A percentile compares a stretch with the other conserved stretches of the same genome.
Evolutionary conservation across 176 grass and related monocot genomes (phyloP).

Genomic region (Saccharum spontaneum): DNA sequence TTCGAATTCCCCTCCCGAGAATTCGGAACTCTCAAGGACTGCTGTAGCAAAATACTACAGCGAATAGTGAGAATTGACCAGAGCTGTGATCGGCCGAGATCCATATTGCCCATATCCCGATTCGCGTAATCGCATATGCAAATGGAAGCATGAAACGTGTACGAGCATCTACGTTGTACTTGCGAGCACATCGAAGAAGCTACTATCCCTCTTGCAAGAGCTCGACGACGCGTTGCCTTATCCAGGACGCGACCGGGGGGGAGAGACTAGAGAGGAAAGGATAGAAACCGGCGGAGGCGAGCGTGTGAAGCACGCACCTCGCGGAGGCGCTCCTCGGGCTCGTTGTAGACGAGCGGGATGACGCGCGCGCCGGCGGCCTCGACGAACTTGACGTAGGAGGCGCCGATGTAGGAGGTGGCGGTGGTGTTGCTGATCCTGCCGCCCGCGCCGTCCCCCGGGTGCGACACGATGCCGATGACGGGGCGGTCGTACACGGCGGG

Average conservation of each 20-base stretch:
- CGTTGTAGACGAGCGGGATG: conserved; percentile 86
- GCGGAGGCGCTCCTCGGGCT: conserved; percentile 68
- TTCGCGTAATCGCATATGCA: background rate
- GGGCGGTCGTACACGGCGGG: conserved; percentile 59
- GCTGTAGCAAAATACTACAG: background rate
- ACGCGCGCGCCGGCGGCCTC: conserved; percentile 79
- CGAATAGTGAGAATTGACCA: background rate
- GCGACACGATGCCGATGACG: conserved; percentile 89
- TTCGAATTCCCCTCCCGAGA: background rate
- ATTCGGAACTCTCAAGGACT: background rate
- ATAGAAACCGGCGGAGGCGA: background rate
- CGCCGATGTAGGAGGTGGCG: conserved; percentile 51
- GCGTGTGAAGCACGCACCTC: conserved; percentile 33
- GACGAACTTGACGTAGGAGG: conserved; percentile 93
- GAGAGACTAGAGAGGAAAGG: too few relatives aligned
- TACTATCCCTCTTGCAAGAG: background rate
- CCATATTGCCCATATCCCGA: background rate
- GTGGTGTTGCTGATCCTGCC: conserved; percentile 59
- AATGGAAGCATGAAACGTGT: background rate
- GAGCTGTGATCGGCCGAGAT: background rate
- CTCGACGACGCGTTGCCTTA: background rate
- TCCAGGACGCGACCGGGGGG: background rate
- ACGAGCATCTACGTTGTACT: too few relatives aligned
- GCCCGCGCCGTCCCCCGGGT: conserved; percentile 72
- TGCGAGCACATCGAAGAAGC: background rate